Conservation (phyloP, 345 rosid species). For the Gossypium anomalum region DNA sequence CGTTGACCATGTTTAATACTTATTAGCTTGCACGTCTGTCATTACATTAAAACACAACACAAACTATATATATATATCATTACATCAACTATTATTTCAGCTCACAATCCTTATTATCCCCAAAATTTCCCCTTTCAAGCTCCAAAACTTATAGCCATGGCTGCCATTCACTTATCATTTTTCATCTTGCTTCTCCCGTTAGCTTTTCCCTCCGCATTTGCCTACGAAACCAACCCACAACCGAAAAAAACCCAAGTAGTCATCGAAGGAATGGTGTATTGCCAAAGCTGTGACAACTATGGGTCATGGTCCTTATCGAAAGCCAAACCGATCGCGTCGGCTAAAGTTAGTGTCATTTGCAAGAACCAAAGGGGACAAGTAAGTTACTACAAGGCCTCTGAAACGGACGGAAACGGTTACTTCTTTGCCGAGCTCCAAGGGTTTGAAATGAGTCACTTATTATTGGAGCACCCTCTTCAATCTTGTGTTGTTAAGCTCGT, state of each 20-base stretch:
- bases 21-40: conserved; percentile 36
- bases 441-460: conserved; percentile 32
- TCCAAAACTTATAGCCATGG: conserved; percentile 27
- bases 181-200: conserved; percentile 31
- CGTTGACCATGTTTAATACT: conserved; percentile 23
- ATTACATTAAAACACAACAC: conserved; percentile 11
- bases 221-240: conserved; percentile 26
- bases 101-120: conserved; percentile 1
- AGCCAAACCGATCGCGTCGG: conserved; percentile 66
- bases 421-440: conserved; percentile 74
- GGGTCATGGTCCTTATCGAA: conserved; percentile 70
- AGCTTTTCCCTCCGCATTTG: conserved; percentile 17
- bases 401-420: conserved; percentile 54
- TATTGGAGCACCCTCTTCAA: conserved; percentile 81
- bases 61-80: conserved; percentile 19
- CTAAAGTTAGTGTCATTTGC: conserved; percentile 71
- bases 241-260: conserved; percentile 43
- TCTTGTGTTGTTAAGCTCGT: conserved; percentile 73
- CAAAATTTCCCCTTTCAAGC: background rate
- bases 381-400: conserved; percentile 56
- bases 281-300: conserved; percentile 60
- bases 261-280: conserved; percentile 82
- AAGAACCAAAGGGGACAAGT: conserved; percentile 49
- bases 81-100: background rate
- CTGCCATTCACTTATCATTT: conserved; percentile 23